phyloP scores from a whole-genome alignment of 805 yeast genomes.

The Metschnikowia borealis region DNA sequence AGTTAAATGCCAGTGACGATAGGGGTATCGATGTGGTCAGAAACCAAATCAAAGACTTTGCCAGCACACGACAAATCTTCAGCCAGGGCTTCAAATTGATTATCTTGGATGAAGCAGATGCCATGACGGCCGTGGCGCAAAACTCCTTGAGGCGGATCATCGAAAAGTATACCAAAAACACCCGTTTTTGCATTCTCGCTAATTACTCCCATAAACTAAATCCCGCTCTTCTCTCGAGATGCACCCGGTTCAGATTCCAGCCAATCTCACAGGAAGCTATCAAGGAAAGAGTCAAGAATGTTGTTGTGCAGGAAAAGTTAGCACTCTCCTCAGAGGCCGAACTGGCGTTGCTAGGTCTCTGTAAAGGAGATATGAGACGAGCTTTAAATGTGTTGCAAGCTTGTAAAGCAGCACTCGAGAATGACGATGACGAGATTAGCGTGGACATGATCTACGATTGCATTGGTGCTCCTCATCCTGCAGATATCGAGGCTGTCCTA shows the following conservation, averaged over 20 bases:
- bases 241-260: conserved; percentile 90
- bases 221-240: conserved; percentile 91
- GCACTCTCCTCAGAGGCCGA: conserved; percentile 56
- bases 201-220: conserved; percentile 93
- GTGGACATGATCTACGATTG: conserved; percentile 84
- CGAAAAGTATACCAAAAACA: conserved; percentile 89
- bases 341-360: conserved; percentile 59
- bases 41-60: conserved; percentile 94
- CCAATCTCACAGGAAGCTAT: conserved; percentile 73
- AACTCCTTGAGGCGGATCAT: conserved; percentile 79
- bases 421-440: conserved; percentile 49
- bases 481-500: conserved; percentile 70
- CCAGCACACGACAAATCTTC: conserved; percentile 92
- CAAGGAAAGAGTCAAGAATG: conserved; percentile 60
- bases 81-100: conserved; percentile 80
- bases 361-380: conserved; percentile 96
- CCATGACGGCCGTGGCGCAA: conserved; percentile 87
- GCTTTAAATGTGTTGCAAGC: conserved; percentile 93
- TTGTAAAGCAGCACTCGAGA: conserved; percentile 66
- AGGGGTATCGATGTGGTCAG: conserved; percentile 98
- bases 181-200: conserved; percentile 93
- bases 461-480: conserved; percentile 93
- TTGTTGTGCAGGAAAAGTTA: conserved; percentile 65
- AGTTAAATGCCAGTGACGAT: conserved; percentile 94
- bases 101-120: conserved; percentile 93